phyloP scores from a whole-genome alignment of 768 basidiomycete genomes.

The Sarcomyxa edulis region DNA sequence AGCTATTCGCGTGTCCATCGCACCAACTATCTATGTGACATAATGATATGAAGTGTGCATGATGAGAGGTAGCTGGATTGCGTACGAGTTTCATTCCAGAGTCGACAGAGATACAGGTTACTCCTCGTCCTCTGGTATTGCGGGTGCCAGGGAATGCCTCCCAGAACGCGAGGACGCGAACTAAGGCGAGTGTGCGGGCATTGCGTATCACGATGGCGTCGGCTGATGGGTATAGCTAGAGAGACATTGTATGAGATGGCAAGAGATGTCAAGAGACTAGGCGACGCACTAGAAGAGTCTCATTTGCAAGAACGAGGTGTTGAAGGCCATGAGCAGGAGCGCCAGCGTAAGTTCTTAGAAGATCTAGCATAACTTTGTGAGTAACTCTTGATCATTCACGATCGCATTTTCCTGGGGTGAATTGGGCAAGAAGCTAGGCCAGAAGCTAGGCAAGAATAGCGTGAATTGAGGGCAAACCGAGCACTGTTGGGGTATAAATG shows the following conservation, averaged over 20 bases:
- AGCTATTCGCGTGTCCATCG: slow-evolving; percentile 62
- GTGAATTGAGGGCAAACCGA: too few species aligned
- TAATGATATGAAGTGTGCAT: slow-evolving; percentile 12
- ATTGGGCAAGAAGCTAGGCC: too few species aligned
- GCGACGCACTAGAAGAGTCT: slow-evolving; percentile 56
- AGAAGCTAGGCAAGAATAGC: too few species aligned
- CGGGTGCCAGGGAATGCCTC: slow-evolving; percentile 70
- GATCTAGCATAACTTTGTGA: slow-evolving; percentile 32
- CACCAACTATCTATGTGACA: slow-evolving; percentile 60
- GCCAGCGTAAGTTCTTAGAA: slow-evolving; percentile 33
- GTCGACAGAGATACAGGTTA: slow-evolving; percentile 68
- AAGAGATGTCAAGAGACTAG: not conserved
- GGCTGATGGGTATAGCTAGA: slow-evolving; percentile 67
- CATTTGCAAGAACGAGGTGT: slow-evolving; percentile 50
- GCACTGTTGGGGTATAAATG: too few species aligned
- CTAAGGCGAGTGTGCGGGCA: slow-evolving; percentile 58
- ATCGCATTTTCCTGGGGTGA: too few species aligned
- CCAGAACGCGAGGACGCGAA: slow-evolving; percentile 72
- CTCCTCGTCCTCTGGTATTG: slow-evolving; percentile 31
- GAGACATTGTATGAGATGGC: not conserved
- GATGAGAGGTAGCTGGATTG: too few species aligned
- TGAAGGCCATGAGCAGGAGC: slow-evolving; percentile 52
- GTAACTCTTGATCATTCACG: too few species aligned
- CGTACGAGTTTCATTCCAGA: slow-evolving; percentile 78
- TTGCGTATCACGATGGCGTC: slow-evolving; percentile 68